A percentile compares a stretch with the other conserved stretches of the same genome.
These are phyloP conservation scores for Boletus speciosus DNA, from an alignment of 768 basidiomycete species.

Conservation along the genomic window DNA sequence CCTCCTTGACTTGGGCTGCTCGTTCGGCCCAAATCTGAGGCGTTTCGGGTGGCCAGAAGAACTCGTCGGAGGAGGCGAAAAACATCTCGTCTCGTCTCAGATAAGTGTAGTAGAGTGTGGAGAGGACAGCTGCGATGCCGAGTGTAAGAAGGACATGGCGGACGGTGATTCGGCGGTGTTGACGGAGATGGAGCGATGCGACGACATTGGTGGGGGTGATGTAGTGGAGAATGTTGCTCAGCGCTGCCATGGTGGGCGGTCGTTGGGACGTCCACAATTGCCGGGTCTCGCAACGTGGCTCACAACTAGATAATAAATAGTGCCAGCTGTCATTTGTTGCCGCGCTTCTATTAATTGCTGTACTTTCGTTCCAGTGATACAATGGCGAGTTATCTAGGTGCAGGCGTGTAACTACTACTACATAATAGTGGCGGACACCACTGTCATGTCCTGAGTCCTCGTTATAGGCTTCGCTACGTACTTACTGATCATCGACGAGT, in stretches of 20 bases:
- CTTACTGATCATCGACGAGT: too few species aligned
- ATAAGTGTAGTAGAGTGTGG: slow-evolving; percentile 18
- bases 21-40: slow-evolving; percentile 46
- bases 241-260: neutral
- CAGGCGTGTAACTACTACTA: too few species aligned
- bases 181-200: neutral
- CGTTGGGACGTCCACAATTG: too few species aligned
- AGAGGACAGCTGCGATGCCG: slow-evolving; percentile 5
- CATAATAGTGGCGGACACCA: too few species aligned
- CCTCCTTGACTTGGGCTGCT: slow-evolving; percentile 54
- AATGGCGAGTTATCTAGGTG: too few species aligned
- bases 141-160: slow-evolving; percentile 20
- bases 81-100: neutral
- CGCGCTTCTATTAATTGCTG: too few species aligned
- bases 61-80: neutral
- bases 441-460: too few species aligned
- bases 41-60: slow-evolving; percentile 5
- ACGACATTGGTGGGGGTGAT: neutral
- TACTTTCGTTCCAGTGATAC: too few species aligned
- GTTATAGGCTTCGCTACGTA: too few species aligned
- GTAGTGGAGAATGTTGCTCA: slow-evolving; percentile 3
- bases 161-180: slow-evolving; percentile 8
- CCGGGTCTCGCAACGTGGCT: too few species aligned
- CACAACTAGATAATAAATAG: too few species aligned
- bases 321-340: too few species aligned